Base-by-base conservation (phyloP, 2,329 filamentous ascomycete genomes). In the Cryphonectria parasitica region DNA sequence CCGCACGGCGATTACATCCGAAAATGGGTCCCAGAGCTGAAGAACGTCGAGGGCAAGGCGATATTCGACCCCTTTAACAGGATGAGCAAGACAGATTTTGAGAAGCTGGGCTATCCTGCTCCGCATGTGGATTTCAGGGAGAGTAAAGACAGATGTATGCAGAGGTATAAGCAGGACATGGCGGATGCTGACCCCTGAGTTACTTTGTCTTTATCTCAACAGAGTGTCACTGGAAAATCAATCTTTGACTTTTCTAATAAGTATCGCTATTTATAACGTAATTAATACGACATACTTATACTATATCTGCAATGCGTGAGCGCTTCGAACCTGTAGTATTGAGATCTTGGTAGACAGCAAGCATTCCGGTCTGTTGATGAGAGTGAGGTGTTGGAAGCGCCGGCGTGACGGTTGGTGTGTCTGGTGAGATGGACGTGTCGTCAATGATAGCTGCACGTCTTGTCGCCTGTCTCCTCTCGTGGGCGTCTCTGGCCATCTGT, bases 51-150 rank as follows among this genome's bases (percentile, higher is more conserved):
- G 75, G 89, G 87, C 0, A 87, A 86, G 69, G 88, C 86, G 3
- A 84, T 92, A 22, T 90, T 92, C 80, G 90, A 91, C 73, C 91
- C 91, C 0, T 90, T 89, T 79, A 83, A 82, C 2, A 83, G 85
- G 69, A 85, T 88, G 11, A 84, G 80, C 10, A 81, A 75, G 39
- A 79, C 80, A 31, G 77, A 83, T 45, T 89, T 87, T 43, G 81
- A 83, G 77, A 86, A 82, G 77, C 82, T 82, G 63, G 87, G 88
- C 0, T 92, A 92, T 78, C 90, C 90, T 1, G 81, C 80, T 75
- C 85, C 86, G 39, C 86, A 91, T 75, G 88, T 92, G 2, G 86
- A 89, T 62, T 91, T 92, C 77, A 86, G 85, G 74, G 79, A 82
- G 71, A 84, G 84, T 72, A 84, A 90, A 73, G 85, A 88, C 63